These are phyloP conservation scores for Phialemonium atrogriseum DNA, from an alignment of 2,329 filamentous ascomycete species.

Conservation along the genomic window DNA sequence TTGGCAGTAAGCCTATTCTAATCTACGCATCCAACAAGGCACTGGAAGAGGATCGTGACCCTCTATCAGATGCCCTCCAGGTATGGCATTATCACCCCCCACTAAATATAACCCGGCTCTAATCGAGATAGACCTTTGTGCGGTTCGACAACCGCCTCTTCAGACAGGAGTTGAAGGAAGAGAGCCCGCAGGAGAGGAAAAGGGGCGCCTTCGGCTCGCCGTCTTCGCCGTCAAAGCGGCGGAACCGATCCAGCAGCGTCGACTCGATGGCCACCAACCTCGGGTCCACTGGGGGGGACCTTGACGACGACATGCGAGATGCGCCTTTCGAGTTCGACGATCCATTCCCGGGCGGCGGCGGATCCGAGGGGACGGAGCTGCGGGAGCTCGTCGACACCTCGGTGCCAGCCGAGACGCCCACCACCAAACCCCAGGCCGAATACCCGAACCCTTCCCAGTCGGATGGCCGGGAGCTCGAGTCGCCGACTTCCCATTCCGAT, in stretches of 20 bases:
- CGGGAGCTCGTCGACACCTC: slow-evolving; percentile 4
- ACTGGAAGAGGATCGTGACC: slow-evolving; percentile 11
- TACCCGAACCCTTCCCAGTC: neutral
- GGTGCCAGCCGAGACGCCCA: neutral
- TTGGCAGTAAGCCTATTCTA: slow-evolving; percentile 14
- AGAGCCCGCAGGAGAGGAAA: slow-evolving; percentile 17
- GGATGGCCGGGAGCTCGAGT: neutral
- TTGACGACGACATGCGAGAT: slow-evolving; percentile 26
- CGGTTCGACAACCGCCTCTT: slow-evolving; percentile 25
- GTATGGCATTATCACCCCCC: neutral
- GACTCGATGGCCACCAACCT: slow-evolving; percentile 39
- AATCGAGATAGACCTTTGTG: slow-evolving; percentile 18
- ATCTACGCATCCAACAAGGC: slow-evolving; percentile 23
- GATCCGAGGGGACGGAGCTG: neutral
- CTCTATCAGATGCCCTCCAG: slow-evolving; percentile 17
- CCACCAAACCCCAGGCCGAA: neutral
- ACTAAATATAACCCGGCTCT: neutral
- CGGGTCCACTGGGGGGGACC: slow-evolving; percentile 27
- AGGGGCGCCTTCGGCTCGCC: slow-evolving; percentile 10
- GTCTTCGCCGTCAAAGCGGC: slow-evolving; percentile 34
- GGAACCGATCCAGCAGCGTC: slow-evolving; percentile 34
- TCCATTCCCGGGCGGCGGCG: neutral
- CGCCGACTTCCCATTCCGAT: neutral
- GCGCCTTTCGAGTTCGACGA: slow-evolving; percentile 9
- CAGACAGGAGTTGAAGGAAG: slow-evolving; percentile 19